Evolutionary conservation across 106 monocot species (phyloP), one percentile per base, ranked within the genome.

Genomic region (Phalaenopsis aphrodite): DNA sequence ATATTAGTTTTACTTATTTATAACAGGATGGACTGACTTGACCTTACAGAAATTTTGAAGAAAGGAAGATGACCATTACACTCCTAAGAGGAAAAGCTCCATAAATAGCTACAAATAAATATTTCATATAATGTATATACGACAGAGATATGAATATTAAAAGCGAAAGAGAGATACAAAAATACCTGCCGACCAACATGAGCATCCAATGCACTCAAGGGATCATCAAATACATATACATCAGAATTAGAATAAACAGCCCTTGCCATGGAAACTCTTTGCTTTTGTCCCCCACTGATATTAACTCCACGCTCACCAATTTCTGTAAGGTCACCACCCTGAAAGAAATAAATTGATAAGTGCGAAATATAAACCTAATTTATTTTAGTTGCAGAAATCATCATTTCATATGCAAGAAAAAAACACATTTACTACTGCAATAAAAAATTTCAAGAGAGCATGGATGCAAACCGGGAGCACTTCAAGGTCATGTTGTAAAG

Each of bases 291-390:
- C 66, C 99, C 99, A 84, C 99, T 99, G 45, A 99, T 99, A 82
- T 94, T 99, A 5, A 99, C 99, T 69, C 99, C 99, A 78, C 99
- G 91, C 88, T 99, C 99, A 79, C 99, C 99, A 87, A 99, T 99
- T 78, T 99, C 99, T 61, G 99, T 99, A 46, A 99, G 91, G 84
- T 99, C 99, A 57, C 95, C 94, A 77, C 99, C 99, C 99, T 99
- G 75, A 81, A 47, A 67, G 75, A 55, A 69, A 37, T 38, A 69
- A 37, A 8, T 38, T 23, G 61, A 21, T 61, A 61, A 61, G 61
- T 21, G 61, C 61, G 5, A 8, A 61, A 61, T 56, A 15, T 30
- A 61, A 23, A 61, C 61, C 61, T 61, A 5, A n/a, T 15, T 56
- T 61, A 61, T 61, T 61, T 61, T n/a, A 61, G 8, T 61, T 61